phyloP scores from a whole-genome alignment of 2,329 filamentous ascomycete species.

The Aureobasidium sp. region DNA sequence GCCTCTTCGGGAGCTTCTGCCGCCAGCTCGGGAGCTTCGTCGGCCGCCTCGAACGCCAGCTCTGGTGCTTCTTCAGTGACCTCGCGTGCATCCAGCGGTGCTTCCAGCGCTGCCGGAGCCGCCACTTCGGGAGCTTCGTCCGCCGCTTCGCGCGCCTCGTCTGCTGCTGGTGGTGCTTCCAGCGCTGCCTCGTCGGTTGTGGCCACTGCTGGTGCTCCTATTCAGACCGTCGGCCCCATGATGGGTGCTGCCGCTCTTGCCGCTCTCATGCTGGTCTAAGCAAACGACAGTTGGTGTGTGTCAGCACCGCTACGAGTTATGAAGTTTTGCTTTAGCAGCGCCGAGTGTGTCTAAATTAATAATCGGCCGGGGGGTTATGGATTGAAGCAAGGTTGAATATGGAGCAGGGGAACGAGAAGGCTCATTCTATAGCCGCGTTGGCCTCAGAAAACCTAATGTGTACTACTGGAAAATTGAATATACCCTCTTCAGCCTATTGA shows the following conservation, averaged over 20 bases:
- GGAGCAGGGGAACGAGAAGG: background rate
- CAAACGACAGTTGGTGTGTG: background rate
- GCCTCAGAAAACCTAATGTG: conserved; percentile 11
- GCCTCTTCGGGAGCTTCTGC: conserved; percentile 9
- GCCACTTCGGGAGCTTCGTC: conserved; percentile 17
- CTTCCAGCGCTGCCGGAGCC: conserved; percentile 16
- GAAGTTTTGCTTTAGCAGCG: background rate
- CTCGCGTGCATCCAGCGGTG: conserved; percentile 15
- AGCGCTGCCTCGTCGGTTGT: conserved; percentile 16
- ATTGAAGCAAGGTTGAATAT: background rate
- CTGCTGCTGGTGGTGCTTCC: conserved; percentile 12
- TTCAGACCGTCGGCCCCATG: conserved; percentile 30
- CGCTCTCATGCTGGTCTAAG: conserved; percentile 33
- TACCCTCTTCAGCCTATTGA: background rate
- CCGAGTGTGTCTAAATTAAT: background rate
- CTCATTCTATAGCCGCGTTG: background rate
- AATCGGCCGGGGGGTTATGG: background rate
- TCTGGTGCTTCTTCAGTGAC: conserved; percentile 16
- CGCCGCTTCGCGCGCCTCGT: conserved; percentile 15
- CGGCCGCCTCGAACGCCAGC: conserved; percentile 15
- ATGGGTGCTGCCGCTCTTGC: conserved; percentile 33
- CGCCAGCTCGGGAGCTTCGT: conserved; percentile 14
- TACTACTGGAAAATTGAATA: conserved; percentile 12
- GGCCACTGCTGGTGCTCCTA: conserved; percentile 21
- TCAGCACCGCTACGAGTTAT: conserved; percentile 6